Percentiles rank a stretch among this genome's conserved stretches.
Evolutionary conservation across 805 yeast species (phyloP).

Genomic region (Barnettozyma botsteinii): DNA sequence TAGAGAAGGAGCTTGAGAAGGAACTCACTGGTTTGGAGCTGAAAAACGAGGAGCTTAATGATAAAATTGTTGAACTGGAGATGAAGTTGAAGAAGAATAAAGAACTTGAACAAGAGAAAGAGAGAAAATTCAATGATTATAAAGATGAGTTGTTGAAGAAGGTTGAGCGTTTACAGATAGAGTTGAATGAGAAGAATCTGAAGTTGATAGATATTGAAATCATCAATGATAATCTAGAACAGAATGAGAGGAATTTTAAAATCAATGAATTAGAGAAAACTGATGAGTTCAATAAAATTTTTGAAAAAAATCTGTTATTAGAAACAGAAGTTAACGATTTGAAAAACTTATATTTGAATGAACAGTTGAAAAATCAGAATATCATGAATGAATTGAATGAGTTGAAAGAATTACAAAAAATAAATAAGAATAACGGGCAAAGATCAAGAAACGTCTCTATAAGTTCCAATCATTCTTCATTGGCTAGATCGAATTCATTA

Average conservation of each 20-base stretch:
- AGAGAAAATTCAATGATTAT: slow-evolving; percentile 21
- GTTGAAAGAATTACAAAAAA: slow-evolving; percentile 4
- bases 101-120: slow-evolving; percentile 23
- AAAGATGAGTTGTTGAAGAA: slow-evolving; percentile 17
- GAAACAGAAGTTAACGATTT: slow-evolving; percentile 32
- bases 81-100: slow-evolving; percentile 26
- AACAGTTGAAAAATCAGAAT: slow-evolving; percentile 26
- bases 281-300: slow-evolving; percentile 28
- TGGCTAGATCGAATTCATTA: slow-evolving; percentile 25
- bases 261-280: slow-evolving; percentile 31
- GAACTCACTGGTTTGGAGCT: slow-evolving; percentile 30
- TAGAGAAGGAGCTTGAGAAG: slow-evolving; percentile 40
- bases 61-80: slow-evolving; percentile 16
- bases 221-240: slow-evolving; percentile 38
- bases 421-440: slow-evolving; percentile 6
- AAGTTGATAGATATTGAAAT: slow-evolving; percentile 38
- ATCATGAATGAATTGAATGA: slow-evolving; percentile 22
- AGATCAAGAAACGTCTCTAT: neutral
- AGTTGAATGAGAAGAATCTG: slow-evolving; percentile 26
- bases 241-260: slow-evolving; percentile 32
- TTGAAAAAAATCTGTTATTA: slow-evolving; percentile 35
- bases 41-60: slow-evolving; percentile 21
- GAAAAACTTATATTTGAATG: slow-evolving; percentile 24
- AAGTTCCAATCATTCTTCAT: too few species aligned
- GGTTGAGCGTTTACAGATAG: slow-evolving; percentile 26